phyloP scores from a whole-genome alignment of 1,284 basidiomycete genomes.

The Naganishia cerealis region DNA sequence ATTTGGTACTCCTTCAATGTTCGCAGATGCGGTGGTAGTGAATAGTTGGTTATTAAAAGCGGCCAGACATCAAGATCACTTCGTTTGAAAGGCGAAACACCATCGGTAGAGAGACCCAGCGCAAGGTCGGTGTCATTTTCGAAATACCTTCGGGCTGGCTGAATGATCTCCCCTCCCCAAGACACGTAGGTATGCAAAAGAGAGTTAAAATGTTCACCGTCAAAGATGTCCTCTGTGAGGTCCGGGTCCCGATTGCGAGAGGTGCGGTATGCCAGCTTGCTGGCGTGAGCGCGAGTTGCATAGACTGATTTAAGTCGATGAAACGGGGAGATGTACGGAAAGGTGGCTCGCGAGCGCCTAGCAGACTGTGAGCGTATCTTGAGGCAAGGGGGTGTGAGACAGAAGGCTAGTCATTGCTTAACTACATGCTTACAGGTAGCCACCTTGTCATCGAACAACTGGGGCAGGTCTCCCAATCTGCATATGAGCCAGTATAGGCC shows the following conservation, averaged over 20 bases:
- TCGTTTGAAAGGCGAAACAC: background rate
- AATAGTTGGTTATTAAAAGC: background rate
- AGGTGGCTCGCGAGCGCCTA: background rate
- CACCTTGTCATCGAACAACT: background rate
- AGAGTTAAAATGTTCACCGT: background rate
- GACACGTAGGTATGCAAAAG: background rate
- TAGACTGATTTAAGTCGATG: background rate
- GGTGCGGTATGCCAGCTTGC: background rate
- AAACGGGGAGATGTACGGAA: background rate
- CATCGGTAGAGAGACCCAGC: conserved; percentile 8
- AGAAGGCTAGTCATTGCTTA: no score
- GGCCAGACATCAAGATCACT: background rate
- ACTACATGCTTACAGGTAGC: background rate
- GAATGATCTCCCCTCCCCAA: background rate
- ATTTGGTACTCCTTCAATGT: background rate
- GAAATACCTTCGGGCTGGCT: background rate
- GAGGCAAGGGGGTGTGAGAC: no score
- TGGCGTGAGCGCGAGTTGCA: background rate
- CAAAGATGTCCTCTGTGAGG: background rate
- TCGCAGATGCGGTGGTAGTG: background rate
- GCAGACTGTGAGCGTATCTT: background rate
- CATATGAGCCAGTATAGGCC: background rate
- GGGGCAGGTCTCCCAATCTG: background rate
- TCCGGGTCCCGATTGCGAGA: background rate
- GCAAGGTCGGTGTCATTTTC: no score